Conservation (phyloP, 495 filamentous ascomycete species). For the Lophiostoma macrostomum region DNA sequence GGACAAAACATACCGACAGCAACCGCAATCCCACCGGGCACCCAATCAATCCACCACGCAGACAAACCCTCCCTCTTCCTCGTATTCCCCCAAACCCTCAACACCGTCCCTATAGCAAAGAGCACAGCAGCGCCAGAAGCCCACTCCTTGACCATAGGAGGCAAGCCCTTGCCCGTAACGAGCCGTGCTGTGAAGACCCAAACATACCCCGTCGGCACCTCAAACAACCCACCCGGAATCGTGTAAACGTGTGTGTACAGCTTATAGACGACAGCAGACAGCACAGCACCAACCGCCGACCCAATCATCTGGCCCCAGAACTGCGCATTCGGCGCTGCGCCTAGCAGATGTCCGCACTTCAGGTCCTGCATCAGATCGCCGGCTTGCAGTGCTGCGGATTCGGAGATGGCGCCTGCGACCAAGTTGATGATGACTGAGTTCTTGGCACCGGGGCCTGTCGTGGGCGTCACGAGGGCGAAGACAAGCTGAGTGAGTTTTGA, state of each 20-base stretch:
- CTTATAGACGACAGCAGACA: constrained; percentile 83
- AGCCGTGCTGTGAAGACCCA: constrained; percentile 96
- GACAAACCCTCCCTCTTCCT: constrained; percentile 44
- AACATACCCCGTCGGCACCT: constrained; percentile 89
- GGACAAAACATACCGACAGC: constrained; percentile 73
- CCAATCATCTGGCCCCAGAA: constrained; percentile 97
- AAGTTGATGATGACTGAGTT: constrained; percentile 89
- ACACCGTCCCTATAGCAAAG: constrained; percentile 65
- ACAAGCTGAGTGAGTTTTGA: constrained; percentile 93
- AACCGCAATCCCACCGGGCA: constrained; percentile 93
- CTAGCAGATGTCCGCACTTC: constrained; percentile 91
- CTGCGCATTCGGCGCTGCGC: constrained; percentile 88
- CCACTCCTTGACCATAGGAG: constrained; percentile 73
- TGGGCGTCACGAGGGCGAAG: constrained; percentile 82
- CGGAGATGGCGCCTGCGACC: constrained; percentile 84
- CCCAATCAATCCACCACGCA: constrained; percentile 55
- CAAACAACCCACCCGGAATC: constrained; percentile 82
- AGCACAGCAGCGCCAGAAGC: constrained; percentile 66
- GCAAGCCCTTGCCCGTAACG: constrained; percentile 89
- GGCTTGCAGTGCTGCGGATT: constrained; percentile 88
- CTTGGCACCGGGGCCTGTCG: constrained; percentile 53
- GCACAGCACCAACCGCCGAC: constrained; percentile 78
- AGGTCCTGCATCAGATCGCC: constrained; percentile 98
- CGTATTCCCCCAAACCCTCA: constrained; percentile 57
- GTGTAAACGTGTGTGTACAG: constrained; percentile 88